A percentile compares a stretch with the other conserved stretches of the same genome.
Conservation (phyloP, 202 grass and related monocot genomes). For the Elaeis oleifera region DNA sequence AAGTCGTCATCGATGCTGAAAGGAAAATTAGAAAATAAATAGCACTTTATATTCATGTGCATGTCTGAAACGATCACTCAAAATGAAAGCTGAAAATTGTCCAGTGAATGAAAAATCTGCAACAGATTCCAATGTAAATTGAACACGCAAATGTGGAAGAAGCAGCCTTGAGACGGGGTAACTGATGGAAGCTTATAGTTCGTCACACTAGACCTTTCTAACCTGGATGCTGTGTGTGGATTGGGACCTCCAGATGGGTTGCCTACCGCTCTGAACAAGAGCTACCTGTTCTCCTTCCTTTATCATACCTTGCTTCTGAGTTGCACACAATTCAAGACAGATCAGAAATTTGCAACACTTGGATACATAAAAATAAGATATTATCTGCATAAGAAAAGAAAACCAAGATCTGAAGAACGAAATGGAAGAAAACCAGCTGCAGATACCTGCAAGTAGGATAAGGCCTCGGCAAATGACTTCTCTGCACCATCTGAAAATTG, state of each 20-base stretch:
- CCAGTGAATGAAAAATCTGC: no score
- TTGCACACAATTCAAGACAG: not conserved
- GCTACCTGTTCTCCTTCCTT: constrained; percentile 85
- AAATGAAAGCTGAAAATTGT: no score
- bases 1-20: no score
- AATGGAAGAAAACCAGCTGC: not conserved
- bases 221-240: constrained; percentile 95
- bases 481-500: constrained; percentile 87
- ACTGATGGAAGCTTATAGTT: no score
- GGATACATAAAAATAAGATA: not conserved
- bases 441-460: constrained; percentile 80
- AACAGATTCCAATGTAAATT: no score
- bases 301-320: constrained; percentile 78
- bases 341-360: not conserved
- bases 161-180: no score
- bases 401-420: not conserved
- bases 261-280: constrained; percentile 79
- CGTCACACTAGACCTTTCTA: constrained; percentile 43
- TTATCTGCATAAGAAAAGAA: not conserved
- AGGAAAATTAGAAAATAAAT: no score
- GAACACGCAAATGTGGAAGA: no score
- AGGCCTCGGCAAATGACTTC: constrained; percentile 66
- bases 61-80: no score
- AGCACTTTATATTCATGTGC: no score
- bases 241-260: constrained; percentile 95